Evolutionary conservation across 176 grass and related monocot species (phyloP).

Genomic region (Triticum urartu): DNA sequence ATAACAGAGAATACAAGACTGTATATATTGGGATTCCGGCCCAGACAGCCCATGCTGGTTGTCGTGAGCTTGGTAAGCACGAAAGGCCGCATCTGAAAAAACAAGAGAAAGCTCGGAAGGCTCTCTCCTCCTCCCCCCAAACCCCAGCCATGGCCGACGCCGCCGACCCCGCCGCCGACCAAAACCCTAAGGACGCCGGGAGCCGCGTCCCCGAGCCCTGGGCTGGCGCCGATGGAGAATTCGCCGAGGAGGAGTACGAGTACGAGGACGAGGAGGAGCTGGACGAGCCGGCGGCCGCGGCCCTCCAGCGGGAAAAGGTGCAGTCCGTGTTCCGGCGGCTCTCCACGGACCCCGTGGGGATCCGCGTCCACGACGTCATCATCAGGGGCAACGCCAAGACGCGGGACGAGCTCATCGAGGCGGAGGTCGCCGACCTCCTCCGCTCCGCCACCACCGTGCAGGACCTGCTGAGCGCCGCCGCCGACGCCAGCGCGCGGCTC

Average conservation of each 20-base stretch:
- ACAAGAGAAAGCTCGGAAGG: too few relatives aligned
- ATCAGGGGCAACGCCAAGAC: slow-evolving; percentile 91
- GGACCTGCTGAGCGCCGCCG: slow-evolving; percentile 70
- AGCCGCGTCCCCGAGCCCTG: background rate
- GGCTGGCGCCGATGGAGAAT: background rate
- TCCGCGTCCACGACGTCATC: slow-evolving; percentile 90
- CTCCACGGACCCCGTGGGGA: slow-evolving; percentile 42
- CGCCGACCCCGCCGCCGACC: slow-evolving; percentile 36
- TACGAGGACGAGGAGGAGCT: slow-evolving; percentile 49
- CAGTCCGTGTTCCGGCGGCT: slow-evolving; percentile 54
- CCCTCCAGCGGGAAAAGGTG: slow-evolving; percentile 53
- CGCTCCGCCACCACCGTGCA: slow-evolving; percentile 60
- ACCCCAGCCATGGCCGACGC: slow-evolving; percentile 44
- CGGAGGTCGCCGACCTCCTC: slow-evolving; percentile 72
- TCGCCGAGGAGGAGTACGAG: slow-evolving; percentile 27
- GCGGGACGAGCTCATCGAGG: slow-evolving; percentile 72
- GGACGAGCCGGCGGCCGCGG: slow-evolving; percentile 35
- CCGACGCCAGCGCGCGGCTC: slow-evolving; percentile 58
- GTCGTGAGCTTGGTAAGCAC: background rate
- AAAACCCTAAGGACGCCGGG: slow-evolving; percentile 39
- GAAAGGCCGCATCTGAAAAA: slow-evolving; percentile 17
- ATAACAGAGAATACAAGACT: background rate
- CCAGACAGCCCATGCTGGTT: background rate
- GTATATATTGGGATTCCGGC: background rate
- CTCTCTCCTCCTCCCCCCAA: background rate